Conservation (phyloP, 257 asterid genomes). For the Solanum peruvianum region DNA sequence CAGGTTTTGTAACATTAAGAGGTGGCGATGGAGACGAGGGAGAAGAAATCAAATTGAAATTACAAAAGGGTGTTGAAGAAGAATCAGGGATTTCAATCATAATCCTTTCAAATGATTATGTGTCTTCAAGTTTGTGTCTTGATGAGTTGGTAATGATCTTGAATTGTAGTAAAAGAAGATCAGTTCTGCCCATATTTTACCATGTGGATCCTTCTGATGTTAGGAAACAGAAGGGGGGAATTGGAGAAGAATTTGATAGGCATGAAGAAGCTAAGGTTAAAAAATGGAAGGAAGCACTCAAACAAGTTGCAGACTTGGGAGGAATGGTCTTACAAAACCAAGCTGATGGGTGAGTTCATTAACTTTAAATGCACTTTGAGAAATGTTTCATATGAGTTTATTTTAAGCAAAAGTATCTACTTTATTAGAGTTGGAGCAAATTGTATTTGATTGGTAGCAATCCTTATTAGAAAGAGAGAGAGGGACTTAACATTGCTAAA, state of each 20-base stretch:
- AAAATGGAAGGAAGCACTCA: constrained; percentile 4
- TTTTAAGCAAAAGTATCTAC: not conserved
- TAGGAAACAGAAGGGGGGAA: not conserved
- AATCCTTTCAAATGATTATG: not conserved
- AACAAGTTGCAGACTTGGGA: constrained; percentile 7
- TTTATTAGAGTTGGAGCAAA: not conserved
- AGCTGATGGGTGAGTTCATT: constrained; percentile 4
- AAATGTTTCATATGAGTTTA: not conserved
- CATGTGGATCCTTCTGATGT: constrained; percentile 5
- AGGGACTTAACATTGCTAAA: not conserved
- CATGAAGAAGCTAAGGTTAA: not conserved
- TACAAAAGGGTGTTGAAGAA: not conserved
- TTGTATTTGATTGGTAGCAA: not conserved
- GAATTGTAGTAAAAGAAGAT: not conserved
- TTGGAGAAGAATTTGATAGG: not conserved
- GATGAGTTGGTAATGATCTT: constrained; percentile 6
- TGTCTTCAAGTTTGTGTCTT: constrained; percentile 7
- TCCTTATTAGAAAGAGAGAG: not conserved
- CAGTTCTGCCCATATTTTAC: constrained; percentile 5
- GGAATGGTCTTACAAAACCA: constrained; percentile 1
- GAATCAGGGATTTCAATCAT: constrained; percentile 2
- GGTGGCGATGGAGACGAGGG: not conserved
- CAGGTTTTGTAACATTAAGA: not conserved
- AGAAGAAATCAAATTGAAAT: not conserved
- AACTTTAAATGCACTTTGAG: not conserved